phyloP scores from a whole-genome alignment of 495 filamentous ascomycete genomes.

The Aspergillus indologenus region DNA sequence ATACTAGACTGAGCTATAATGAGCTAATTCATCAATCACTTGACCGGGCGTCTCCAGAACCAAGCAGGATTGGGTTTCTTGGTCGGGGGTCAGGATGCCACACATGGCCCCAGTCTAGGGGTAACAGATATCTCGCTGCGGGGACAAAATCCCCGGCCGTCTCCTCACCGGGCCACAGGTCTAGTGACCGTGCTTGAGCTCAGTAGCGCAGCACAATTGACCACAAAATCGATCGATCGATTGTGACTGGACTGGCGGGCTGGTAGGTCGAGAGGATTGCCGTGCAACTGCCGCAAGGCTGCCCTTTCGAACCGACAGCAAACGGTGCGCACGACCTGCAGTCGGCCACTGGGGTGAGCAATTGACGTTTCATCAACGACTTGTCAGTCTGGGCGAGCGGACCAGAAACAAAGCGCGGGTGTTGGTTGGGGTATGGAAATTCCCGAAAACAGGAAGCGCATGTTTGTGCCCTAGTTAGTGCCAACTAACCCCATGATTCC shows the following conservation, averaged over 20 bases:
- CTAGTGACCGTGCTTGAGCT: not conserved
- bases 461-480: not conserved
- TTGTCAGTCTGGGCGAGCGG: not conserved
- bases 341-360: conserved; percentile 6
- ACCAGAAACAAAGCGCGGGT: not conserved
- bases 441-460: conserved; percentile 8
- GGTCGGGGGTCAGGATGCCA: not conserved
- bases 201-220: not conserved
- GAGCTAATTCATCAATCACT: conserved; percentile 13
- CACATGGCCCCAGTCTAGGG: conserved; percentile 6
- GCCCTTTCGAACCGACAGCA: conserved; percentile 1
- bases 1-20: not conserved
- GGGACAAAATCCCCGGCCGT: not conserved
- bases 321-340: conserved; percentile 2
- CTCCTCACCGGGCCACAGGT: not conserved
- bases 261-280: not conserved
- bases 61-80: conserved; percentile 15
- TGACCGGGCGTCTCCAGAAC: not conserved
- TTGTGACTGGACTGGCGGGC: conserved; percentile 1
- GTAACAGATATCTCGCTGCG: conserved; percentile 3
- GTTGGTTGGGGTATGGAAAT: conserved; percentile 8
- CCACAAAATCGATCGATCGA: not conserved
- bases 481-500: not conserved
- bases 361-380: not conserved
- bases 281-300: conserved; percentile 8